Base-by-base conservation (phyloP, 768 basidiomycete species). In the Boletus rufocinnamomeus region DNA sequence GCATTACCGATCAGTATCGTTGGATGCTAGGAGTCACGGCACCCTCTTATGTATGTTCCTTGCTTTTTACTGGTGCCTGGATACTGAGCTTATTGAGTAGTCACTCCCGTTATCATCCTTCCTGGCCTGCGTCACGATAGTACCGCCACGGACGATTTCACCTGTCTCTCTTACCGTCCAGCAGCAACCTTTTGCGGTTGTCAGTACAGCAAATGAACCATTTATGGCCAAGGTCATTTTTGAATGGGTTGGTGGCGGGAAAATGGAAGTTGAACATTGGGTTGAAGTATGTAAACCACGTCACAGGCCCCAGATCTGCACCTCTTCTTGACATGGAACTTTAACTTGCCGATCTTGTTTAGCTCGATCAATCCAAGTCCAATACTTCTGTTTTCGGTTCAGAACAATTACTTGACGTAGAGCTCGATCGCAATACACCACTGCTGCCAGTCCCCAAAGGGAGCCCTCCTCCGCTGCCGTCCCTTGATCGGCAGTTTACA, bases 181-280 rank as follows among this genome's bases (percentile, higher is more conserved):
- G 21, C 70, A 69, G 17, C 75, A 73, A 25, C 79, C 81, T 19
- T 82, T 80, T 52, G 71, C 72, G 21, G 69, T 77, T 3, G 67
- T 74, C 6, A 71, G 77, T 52, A 78, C 76, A 19, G 72, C 80
- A 19, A 75, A 80, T 56, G 73, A 70, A 50, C 77, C 81, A 0
- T 82, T 82, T 56, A 73, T 81, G 48, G 80, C 80, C 5, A 70
- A 72, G 23, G 63, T 82, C 21, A 66, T 68, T 1, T 69, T 82
- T 35, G 64, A 69, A 38, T 82, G 78, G 79, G 73, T 66, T 27
- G 78, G 78, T 16, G 66, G 68, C 23, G 74, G 74, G 50, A 83
- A 79, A 61, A 74, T 75, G 59, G 77, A 77, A 47, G 69, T 83
- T 19, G 80, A 82, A 10, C 81, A 83, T 52, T 84, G 81, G 81